Evolutionary conservation across 495 filamentous ascomycete genomes (phyloP).

Genomic region (Penicillium chermesinum): DNA sequence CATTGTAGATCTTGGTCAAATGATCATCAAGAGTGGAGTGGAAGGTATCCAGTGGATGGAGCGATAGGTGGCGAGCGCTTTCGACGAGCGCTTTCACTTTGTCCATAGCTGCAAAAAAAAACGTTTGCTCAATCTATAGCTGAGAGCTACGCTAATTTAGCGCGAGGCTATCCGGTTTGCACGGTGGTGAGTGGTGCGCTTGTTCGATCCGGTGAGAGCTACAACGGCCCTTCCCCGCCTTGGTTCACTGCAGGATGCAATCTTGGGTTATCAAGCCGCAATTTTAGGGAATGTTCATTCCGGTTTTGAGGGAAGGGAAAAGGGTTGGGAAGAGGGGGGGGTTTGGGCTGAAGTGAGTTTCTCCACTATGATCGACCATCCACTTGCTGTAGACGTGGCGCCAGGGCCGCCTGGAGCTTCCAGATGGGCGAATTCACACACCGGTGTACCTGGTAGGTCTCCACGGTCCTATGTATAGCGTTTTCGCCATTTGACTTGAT

Average conservation of each 20-base stretch:
- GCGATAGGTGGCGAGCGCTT: slow-evolving; percentile 14
- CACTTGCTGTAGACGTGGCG: slow-evolving; percentile 13
- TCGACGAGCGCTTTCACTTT: slow-evolving; percentile 15
- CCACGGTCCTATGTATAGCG: too few species aligned
- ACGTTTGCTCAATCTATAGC: neutral
- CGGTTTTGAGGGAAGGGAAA: neutral
- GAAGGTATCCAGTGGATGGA: slow-evolving; percentile 21
- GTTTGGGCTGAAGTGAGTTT: neutral
- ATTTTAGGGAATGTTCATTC: neutral
- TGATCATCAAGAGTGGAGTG: slow-evolving; percentile 25
- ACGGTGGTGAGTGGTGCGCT: too few species aligned
- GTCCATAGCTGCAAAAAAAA: slow-evolving; percentile 7
- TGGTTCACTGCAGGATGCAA: neutral
- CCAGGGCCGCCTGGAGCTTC: slow-evolving; percentile 9
- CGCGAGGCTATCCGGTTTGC: neutral
- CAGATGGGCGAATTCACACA: too few species aligned
- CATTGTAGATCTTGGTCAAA: slow-evolving; percentile 31
- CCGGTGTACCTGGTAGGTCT: too few species aligned
- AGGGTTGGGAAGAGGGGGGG: neutral
- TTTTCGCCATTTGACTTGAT: too few species aligned
- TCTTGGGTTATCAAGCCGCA: neutral
- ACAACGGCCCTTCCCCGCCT: neutral
- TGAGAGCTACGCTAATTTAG: neutral
- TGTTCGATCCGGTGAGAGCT: neutral
- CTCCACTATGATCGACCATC: slow-evolving; percentile 9